Percentiles rank a stretch among this genome's conserved stretches.
phyloP scores from a whole-genome alignment of 2,329 filamentous ascomycete genomes.

The Ampelomyces quisqualis region DNA sequence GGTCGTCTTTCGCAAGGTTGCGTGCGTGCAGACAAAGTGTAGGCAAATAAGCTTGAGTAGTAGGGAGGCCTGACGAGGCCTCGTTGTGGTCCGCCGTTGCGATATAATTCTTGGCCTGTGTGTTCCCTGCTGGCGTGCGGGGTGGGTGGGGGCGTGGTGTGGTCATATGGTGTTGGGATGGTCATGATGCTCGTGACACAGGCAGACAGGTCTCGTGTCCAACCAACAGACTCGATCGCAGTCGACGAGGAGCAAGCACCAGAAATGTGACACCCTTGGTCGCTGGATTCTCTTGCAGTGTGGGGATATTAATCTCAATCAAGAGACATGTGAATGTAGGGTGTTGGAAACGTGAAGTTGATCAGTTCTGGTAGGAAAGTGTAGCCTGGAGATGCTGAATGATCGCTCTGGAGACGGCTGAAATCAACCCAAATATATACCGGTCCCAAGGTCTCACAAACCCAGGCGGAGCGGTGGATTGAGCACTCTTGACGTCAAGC shows the following conservation, averaged over 20 bases:
- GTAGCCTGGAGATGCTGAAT: neutral
- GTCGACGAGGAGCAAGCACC: neutral
- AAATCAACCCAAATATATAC: neutral
- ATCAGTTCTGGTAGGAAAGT: too few species aligned
- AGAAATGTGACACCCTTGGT: neutral
- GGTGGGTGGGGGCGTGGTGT: conserved; percentile 11
- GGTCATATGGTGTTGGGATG: conserved; percentile 12
- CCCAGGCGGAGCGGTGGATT: too few species aligned
- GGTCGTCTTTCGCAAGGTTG: too few species aligned
- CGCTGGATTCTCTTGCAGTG: neutral
- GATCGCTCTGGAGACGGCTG: neutral
- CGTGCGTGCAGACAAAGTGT: too few species aligned
- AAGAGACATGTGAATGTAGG: neutral
- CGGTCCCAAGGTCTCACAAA: neutral
- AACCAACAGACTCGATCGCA: neutral
- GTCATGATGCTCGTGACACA: conserved; percentile 15
- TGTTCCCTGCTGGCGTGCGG: conserved; percentile 1
- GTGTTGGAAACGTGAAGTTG: neutral
- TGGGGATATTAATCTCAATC: neutral
- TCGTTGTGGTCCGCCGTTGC: conserved; percentile 1
- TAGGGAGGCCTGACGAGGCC: too few species aligned
- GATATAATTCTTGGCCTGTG: conserved; percentile 5
- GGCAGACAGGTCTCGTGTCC: conserved; percentile 8
- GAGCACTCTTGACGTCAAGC: neutral
- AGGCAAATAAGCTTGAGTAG: too few species aligned